These are phyloP conservation scores for Tuber borchii DNA, from an alignment of 495 filamentous ascomycete genomes.

Conservation along the genomic window DNA sequence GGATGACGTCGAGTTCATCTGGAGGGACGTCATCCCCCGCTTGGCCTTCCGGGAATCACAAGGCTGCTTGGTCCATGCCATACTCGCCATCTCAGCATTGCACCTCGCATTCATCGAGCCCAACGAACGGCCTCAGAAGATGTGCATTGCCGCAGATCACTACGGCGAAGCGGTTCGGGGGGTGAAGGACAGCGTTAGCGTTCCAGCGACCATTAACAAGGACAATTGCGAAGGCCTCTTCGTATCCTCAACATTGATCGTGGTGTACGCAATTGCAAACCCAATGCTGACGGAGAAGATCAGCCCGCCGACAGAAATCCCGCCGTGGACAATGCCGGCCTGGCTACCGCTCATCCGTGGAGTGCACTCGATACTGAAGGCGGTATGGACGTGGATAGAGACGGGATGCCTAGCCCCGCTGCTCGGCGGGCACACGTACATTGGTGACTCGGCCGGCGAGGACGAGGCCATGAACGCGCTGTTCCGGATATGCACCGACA, in stretches of 20 bases:
- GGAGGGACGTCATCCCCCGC: constrained; percentile 42
- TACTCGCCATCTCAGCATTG: constrained; percentile 44
- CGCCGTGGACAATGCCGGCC: constrained; percentile 21
- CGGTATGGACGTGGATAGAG: constrained; percentile 27
- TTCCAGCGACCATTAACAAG: constrained; percentile 18
- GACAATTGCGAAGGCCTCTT: constrained; percentile 40
- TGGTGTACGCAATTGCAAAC: constrained; percentile 27
- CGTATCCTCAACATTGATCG: constrained; percentile 31
- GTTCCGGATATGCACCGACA: constrained; percentile 34
- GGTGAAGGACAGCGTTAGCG: constrained; percentile 6
- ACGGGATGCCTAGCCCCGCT: constrained; percentile 19
- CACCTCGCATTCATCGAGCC: constrained; percentile 41
- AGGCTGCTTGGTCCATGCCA: constrained; percentile 43
- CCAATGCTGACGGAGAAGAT: constrained; percentile 14
- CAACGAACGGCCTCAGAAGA: constrained; percentile 16
- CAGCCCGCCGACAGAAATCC: not conserved
- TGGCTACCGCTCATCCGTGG: constrained; percentile 38
- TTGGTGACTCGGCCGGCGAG: constrained; percentile 3
- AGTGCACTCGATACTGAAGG: constrained; percentile 27
- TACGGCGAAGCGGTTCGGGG: constrained; percentile 32
- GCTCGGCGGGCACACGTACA: constrained; percentile 4
- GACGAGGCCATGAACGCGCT: constrained; percentile 8
- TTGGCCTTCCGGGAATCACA: constrained; percentile 41
- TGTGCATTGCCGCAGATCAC: constrained; percentile 32
- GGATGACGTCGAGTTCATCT: constrained; percentile 24